phyloP scores from a whole-genome alignment of 768 basidiomycete genomes.

The Filobasidium wieringae region DNA sequence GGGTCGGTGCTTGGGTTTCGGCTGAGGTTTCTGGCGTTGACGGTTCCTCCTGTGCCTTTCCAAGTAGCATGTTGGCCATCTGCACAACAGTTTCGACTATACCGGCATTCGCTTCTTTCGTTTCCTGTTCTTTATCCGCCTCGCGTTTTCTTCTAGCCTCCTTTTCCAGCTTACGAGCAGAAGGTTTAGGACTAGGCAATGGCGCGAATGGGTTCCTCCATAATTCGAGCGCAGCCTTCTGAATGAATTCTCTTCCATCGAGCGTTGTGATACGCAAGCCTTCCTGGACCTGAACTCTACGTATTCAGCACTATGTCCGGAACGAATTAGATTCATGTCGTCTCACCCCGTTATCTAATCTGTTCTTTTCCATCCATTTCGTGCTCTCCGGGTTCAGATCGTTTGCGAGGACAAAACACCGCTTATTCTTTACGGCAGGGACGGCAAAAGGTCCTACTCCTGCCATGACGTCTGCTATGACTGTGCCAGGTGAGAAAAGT shows the following conservation, averaged over 20 bases:
- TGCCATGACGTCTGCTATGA: conserved; percentile 88
- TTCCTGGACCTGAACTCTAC: conserved; percentile 50
- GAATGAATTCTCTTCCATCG: conserved; percentile 82
- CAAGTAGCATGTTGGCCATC: neutral
- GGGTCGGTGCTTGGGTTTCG: neutral
- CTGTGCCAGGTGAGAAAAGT: conserved; percentile 52
- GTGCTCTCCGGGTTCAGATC: conserved; percentile 85
- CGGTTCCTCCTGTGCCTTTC: neutral
- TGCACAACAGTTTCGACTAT: neutral
- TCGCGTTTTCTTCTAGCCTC: conserved; percentile 44
- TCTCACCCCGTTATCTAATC: conserved; percentile 62
- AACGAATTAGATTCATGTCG: neutral
- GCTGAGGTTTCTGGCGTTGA: neutral
- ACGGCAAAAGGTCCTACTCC: conserved; percentile 95
- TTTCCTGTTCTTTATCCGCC: conserved; percentile 37
- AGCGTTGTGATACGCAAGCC: conserved; percentile 61
- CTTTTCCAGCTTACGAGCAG: conserved; percentile 11
- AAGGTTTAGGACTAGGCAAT: conserved; percentile 11
- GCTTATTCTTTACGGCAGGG: conserved; percentile 83
- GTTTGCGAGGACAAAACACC: conserved; percentile 79
- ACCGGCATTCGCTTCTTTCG: conserved; percentile 35
- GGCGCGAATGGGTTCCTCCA: conserved; percentile 59
- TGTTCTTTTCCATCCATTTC: conserved; percentile 63
- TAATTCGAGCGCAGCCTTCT: conserved; percentile 45
- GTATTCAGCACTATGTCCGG: neutral